A percentile compares a stretch with the other conserved stretches of the same genome.
Evolutionary conservation across 352 stramenopile species (phyloP).

Genomic region (Phytophthora idaei): DNA sequence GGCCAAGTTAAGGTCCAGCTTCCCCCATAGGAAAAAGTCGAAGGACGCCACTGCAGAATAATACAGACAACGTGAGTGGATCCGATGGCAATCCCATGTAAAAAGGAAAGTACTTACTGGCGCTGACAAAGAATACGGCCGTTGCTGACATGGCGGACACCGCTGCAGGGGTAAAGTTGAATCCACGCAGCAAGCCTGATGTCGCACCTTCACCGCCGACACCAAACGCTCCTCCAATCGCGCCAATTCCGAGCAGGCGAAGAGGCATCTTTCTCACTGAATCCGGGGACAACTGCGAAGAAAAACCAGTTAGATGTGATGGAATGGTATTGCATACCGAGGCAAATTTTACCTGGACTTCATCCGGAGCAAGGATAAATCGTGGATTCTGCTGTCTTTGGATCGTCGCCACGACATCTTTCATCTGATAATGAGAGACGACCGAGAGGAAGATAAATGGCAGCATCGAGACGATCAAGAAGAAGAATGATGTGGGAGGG

Average conservation of each 20-base stretch:
- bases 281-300: constrained; percentile 45
- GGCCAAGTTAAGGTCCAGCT: constrained; percentile 38
- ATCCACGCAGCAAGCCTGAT: constrained; percentile 88
- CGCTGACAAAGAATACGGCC: constrained; percentile 42
- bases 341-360: constrained; percentile 51
- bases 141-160: constrained; percentile 80
- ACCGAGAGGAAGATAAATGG: constrained; percentile 74
- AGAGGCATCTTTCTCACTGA: constrained; percentile 74
- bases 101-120: constrained; percentile 32
- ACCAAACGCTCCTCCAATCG: constrained; percentile 93
- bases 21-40: constrained; percentile 51
- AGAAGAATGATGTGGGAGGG: constrained; percentile 78
- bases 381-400: constrained; percentile 42
- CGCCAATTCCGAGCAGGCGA: constrained; percentile 85
- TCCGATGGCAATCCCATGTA: neutral
- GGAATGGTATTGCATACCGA: constrained; percentile 1
- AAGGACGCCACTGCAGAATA: constrained; percentile 40
- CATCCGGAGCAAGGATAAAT: constrained; percentile 50
- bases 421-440: constrained; percentile 66
- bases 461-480: constrained; percentile 71
- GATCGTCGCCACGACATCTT: constrained; percentile 41
- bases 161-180: constrained; percentile 78
- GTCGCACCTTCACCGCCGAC: constrained; percentile 92
- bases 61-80: constrained; percentile 10
- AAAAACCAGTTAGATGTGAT: neutral